Evolutionary conservation across 805 yeast genomes (phyloP).

Genomic region (Ogataea nakhonphanomensis): DNA sequence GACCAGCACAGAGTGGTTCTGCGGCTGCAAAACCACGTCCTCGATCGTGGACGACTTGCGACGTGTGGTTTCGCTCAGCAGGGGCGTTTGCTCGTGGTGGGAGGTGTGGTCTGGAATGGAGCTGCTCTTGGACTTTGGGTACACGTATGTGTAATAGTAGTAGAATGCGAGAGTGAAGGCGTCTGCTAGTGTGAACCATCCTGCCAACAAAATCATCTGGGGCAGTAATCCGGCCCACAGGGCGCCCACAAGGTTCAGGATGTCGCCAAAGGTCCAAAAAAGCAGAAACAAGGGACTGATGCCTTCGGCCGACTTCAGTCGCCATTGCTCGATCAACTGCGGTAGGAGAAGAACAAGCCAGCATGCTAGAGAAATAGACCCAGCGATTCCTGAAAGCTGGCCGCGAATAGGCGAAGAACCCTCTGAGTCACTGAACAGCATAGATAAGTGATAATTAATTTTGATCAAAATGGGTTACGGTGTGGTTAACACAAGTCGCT

Average conservation of each 20-base stretch:
- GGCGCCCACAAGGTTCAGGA: conserved; percentile 64
- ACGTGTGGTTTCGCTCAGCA: conserved; percentile 25
- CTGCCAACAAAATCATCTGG: conserved; percentile 63
- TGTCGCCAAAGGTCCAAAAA: conserved; percentile 72
- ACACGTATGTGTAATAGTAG: conserved; percentile 55
- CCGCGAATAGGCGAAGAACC: conserved; percentile 35
- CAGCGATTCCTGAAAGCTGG: conserved; percentile 59
- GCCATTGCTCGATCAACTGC: conserved; percentile 78
- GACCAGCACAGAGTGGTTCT: conserved; percentile 43
- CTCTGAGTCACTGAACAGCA: conserved; percentile 2
- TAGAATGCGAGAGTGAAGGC: conserved; percentile 54
- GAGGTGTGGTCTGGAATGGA: no score
- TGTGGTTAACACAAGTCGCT: neutral
- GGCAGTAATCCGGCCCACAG: conserved; percentile 69
- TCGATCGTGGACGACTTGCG: conserved; percentile 51
- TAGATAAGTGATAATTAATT: neutral
- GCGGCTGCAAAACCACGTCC: conserved; percentile 47
- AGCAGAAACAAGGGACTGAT: conserved; percentile 63
- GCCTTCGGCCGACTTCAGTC: conserved; percentile 71
- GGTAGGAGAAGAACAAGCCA: conserved; percentile 77
- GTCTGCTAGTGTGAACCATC: conserved; percentile 78
- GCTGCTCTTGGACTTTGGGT: conserved; percentile 30
- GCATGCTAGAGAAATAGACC: conserved; percentile 71
- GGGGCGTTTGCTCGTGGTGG: conserved; percentile 32
- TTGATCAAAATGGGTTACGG: neutral